Percentiles rank a stretch among this genome's conserved stretches.
Conservation (phyloP, 257 asterid species). For the Jacaranda mimosifolia region DNA sequence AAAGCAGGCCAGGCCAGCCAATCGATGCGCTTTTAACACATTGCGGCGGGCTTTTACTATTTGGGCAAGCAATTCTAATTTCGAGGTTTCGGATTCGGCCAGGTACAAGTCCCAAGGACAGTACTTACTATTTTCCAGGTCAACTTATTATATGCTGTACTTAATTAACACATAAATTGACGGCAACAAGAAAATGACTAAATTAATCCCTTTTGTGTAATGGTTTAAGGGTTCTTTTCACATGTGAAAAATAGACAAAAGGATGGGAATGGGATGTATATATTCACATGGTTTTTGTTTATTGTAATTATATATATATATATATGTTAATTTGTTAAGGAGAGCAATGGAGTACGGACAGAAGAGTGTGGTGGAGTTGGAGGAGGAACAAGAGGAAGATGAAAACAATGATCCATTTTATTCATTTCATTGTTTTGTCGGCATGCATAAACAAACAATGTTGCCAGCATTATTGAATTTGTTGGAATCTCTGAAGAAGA, state of each 20-base stretch:
- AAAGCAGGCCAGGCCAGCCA: constrained; percentile 1
- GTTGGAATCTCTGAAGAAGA: no score
- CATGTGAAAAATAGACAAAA: constrained; percentile 34
- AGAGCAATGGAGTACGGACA: constrained; percentile 17
- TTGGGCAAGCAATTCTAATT: not conserved
- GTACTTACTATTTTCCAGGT: not conserved
- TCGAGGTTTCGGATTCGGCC: constrained; percentile 30
- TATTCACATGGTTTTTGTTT: constrained; percentile 28
- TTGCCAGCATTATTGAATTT: no score
- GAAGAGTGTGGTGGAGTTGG: not conserved
- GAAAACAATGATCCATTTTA: not conserved
- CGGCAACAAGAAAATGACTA: not conserved
- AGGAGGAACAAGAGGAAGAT: constrained; percentile 2
- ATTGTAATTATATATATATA: no score
- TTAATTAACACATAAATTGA: not conserved
- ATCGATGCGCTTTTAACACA: constrained; percentile 12
- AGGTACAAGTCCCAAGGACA: constrained; percentile 33
- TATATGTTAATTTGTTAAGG: not conserved
- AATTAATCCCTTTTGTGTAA: no score
- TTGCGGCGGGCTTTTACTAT: constrained; percentile 42
- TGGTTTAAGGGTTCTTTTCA: constrained; percentile 10
- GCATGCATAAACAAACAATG: not conserved
- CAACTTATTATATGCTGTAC: not conserved
- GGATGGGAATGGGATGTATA: no score
- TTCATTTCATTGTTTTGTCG: constrained; percentile 15